Conservation (phyloP, 345 rosid genomes). For the Diplotaxis tenuifolia region DNA sequence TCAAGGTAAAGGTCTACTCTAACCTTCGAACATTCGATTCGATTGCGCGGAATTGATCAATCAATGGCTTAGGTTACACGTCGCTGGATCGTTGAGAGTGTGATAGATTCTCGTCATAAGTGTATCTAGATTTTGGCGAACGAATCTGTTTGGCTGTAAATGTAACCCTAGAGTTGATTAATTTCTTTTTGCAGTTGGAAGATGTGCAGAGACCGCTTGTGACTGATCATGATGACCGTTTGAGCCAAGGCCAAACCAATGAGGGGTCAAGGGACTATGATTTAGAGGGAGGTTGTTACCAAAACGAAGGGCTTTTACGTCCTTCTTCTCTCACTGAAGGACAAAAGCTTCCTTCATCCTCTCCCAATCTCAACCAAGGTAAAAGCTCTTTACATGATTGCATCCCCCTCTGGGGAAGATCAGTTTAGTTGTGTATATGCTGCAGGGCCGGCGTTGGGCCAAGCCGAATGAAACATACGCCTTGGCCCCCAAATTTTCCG, state of each 20-base stretch:
- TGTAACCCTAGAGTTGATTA: background rate
- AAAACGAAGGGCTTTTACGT: constrained; percentile 54
- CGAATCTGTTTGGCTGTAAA: background rate
- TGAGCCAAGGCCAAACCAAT: constrained; percentile 47
- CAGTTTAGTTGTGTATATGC: background rate
- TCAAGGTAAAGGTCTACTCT: constrained; percentile 47
- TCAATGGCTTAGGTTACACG: background rate
- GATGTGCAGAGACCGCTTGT: constrained; percentile 81
- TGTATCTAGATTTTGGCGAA: background rate
- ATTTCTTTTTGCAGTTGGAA: constrained; percentile 41
- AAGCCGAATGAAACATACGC: too few species aligned
- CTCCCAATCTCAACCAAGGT: constrained; percentile 54
- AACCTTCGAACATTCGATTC: constrained; percentile 8
- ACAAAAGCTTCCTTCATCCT: constrained; percentile 56
- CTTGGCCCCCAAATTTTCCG: too few species aligned
- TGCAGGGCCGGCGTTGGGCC: too few species aligned
- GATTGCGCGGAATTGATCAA: background rate
- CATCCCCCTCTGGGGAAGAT: background rate
- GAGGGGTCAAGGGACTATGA: constrained; percentile 60
- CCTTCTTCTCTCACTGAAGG: constrained; percentile 48
- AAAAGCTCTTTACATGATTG: constrained; percentile 2
- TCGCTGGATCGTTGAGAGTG: background rate
- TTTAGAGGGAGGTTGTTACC: constrained; percentile 66
- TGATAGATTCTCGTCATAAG: background rate
- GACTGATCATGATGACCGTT: constrained; percentile 46